Conservation (phyloP, 345 rosid genomes). For the Populus euphratica region DNA sequence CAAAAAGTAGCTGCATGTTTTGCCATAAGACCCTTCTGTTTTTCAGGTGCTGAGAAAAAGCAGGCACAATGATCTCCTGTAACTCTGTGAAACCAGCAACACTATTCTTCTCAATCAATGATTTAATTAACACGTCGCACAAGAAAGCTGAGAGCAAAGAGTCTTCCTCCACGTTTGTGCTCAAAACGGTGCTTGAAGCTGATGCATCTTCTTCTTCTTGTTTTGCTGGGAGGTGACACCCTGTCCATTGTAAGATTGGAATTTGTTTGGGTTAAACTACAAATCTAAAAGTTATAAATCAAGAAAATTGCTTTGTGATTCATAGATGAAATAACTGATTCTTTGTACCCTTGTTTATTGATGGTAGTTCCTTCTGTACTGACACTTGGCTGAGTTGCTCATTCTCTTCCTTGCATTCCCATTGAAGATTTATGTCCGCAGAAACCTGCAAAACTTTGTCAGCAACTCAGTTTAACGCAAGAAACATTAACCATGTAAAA, state of each 20-base stretch:
- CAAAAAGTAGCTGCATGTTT: slow-evolving; percentile 13
- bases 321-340: not conserved
- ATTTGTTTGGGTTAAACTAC: not conserved
- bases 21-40: slow-evolving; percentile 17
- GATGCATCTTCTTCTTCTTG: slow-evolving; percentile 17
- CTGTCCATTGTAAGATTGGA: not conserved
- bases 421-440: not conserved
- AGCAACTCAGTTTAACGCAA: slow-evolving; percentile 1
- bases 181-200: slow-evolving; percentile 6
- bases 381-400: slow-evolving; percentile 14
- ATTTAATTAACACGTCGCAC: slow-evolving; percentile 11
- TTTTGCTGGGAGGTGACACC: not conserved
- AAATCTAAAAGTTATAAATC: not conserved
- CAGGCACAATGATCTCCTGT: slow-evolving; percentile 2
- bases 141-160: slow-evolving; percentile 12
- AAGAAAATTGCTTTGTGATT: not conserved
- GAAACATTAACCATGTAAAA: not conserved
- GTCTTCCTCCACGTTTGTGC: slow-evolving; percentile 3
- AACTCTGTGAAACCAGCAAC: slow-evolving; percentile 12
- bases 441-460: slow-evolving; percentile 12
- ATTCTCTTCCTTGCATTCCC: slow-evolving; percentile 14
- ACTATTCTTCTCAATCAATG: slow-evolving; percentile 18
- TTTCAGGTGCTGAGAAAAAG: slow-evolving; percentile 8
- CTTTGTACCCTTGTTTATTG: slow-evolving; percentile 13
- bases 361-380: slow-evolving; percentile 5